These are phyloP conservation scores for Neolentinus lepideus DNA, from an alignment of 1,284 basidiomycete genomes.

Conservation along the genomic window DNA sequence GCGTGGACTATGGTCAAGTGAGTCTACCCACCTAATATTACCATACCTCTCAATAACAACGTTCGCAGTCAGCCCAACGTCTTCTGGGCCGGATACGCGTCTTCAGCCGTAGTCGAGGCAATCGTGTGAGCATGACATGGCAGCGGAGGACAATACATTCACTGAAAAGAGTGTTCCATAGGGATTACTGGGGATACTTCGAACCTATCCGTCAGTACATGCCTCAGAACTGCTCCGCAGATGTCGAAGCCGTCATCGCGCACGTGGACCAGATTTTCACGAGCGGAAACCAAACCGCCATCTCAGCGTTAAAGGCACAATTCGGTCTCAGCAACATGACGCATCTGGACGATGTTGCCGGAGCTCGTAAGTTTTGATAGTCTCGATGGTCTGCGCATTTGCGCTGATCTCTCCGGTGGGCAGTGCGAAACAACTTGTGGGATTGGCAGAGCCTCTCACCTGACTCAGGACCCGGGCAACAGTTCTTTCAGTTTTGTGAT, in stretches of 20 bases:
- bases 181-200: slow-evolving; percentile 66
- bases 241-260: slow-evolving; percentile 57
- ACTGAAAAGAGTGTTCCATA: slow-evolving; percentile 14
- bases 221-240: slow-evolving; percentile 68
- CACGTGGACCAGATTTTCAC: slow-evolving; percentile 54
- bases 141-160: not conserved
- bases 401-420: slow-evolving; percentile 8
- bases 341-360: slow-evolving; percentile 62
- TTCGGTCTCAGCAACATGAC: slow-evolving; percentile 52
- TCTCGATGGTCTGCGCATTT: not conserved
- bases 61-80: slow-evolving; percentile 49
- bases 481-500: slow-evolving; percentile 66
- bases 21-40: not conserved
- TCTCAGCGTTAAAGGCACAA: slow-evolving; percentile 42
- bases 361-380: slow-evolving; percentile 33
- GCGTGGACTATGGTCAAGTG: slow-evolving; percentile 70
- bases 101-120: slow-evolving; percentile 66
- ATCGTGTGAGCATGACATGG: slow-evolving; percentile 39
- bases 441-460: slow-evolving; percentile 54
- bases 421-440: slow-evolving; percentile 47
- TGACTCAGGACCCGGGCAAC: slow-evolving; percentile 26
- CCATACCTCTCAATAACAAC: not conserved
- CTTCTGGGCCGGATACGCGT: slow-evolving; percentile 64
- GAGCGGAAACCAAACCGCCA: slow-evolving; percentile 33
- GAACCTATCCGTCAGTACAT: slow-evolving; percentile 62